A percentile compares a stretch with the other conserved stretches of the same genome.
Conservation (phyloP, 2,329 filamentous ascomycete genomes). For the Cercospora nicotianae region DNA sequence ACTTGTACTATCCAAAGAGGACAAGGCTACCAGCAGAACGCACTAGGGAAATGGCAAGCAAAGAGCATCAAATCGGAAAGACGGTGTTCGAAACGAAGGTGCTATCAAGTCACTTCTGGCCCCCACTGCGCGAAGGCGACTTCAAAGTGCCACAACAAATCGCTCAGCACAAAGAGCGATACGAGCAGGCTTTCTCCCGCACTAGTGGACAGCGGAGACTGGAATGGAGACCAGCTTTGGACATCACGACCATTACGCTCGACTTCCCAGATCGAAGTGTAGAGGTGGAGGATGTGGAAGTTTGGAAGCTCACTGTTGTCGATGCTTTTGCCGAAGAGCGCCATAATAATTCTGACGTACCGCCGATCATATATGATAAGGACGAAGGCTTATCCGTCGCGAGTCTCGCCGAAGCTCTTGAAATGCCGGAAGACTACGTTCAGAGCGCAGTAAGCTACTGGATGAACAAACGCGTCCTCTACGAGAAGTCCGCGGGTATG, state of each 20-base stretch:
- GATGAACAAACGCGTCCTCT: conserved; percentile 67
- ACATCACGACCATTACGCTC: conserved; percentile 71
- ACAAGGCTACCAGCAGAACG: conserved; percentile 28
- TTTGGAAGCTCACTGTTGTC: conserved; percentile 86
- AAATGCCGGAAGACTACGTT: conserved; percentile 74
- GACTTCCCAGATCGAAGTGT: conserved; percentile 79
- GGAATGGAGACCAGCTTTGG: conserved; percentile 81
- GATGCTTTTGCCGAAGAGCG: conserved; percentile 65
- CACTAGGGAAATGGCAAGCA: conserved; percentile 6
- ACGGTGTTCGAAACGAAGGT: conserved; percentile 58
- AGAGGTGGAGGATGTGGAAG: conserved; percentile 67
- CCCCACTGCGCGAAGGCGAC: conserved; percentile 68
- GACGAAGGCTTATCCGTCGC: conserved; percentile 37
- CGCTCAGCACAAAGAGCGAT: conserved; percentile 63
- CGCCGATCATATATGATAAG: conserved; percentile 16
- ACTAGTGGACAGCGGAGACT: conserved; percentile 84
- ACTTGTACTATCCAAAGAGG: conserved; percentile 36
- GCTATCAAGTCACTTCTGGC: conserved; percentile 92
- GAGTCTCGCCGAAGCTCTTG: conserved; percentile 56
- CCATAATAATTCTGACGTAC: conserved; percentile 39
- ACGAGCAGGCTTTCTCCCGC: conserved; percentile 72
- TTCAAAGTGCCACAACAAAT: conserved; percentile 65
- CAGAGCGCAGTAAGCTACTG: conserved; percentile 68
- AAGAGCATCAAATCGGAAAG: not conserved
- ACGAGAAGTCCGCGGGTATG: conserved; percentile 52